Evolutionary conservation across 352 stramenopile genomes (phyloP).

Genomic region (Phytophthora sojae): DNA sequence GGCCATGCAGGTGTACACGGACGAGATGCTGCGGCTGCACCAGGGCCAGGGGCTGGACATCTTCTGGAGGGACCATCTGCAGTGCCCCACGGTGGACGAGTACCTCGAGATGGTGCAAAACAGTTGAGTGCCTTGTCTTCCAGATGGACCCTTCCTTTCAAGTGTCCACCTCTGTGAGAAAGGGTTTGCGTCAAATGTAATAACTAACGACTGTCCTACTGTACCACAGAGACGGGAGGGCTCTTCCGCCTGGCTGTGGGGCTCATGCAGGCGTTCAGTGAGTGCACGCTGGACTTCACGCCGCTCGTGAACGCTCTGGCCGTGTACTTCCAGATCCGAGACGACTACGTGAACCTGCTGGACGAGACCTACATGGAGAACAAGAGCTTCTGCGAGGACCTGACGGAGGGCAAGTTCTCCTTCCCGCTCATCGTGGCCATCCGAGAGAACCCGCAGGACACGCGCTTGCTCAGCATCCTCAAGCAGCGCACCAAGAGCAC

Average conservation of each 20-base stretch:
- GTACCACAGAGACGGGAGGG: constrained; percentile 91
- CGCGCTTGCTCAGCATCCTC: constrained; percentile 94
- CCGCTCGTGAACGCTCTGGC: constrained; percentile 94
- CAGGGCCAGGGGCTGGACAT: constrained; percentile 97
- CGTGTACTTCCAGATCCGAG: constrained; percentile 98
- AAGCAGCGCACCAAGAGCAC: constrained; percentile 96
- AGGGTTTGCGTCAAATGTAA: neutral
- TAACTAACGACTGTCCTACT: constrained; percentile 1
- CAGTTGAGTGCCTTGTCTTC: constrained; percentile 61
- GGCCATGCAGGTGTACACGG: constrained; percentile 93
- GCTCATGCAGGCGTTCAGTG: constrained; percentile 93
- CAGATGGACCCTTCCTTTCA: neutral
- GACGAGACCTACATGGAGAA: constrained; percentile 97
- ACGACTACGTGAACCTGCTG: constrained; percentile 98
- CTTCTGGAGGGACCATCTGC: constrained; percentile 92
- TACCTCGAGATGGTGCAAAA: constrained; percentile 96
- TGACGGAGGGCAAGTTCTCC: constrained; percentile 98
- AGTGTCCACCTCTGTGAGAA: constrained; percentile 1
- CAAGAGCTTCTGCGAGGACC: constrained; percentile 98
- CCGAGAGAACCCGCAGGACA: constrained; percentile 76
- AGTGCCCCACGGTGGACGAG: constrained; percentile 92
- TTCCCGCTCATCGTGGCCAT: constrained; percentile 90
- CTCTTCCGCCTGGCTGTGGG: constrained; percentile 97
- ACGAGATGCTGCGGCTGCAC: constrained; percentile 96
- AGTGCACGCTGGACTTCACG: constrained; percentile 76